These are phyloP conservation scores for Globisporangium irregulare DNA, from an alignment of 352 stramenopile species.

Conservation along the genomic window DNA sequence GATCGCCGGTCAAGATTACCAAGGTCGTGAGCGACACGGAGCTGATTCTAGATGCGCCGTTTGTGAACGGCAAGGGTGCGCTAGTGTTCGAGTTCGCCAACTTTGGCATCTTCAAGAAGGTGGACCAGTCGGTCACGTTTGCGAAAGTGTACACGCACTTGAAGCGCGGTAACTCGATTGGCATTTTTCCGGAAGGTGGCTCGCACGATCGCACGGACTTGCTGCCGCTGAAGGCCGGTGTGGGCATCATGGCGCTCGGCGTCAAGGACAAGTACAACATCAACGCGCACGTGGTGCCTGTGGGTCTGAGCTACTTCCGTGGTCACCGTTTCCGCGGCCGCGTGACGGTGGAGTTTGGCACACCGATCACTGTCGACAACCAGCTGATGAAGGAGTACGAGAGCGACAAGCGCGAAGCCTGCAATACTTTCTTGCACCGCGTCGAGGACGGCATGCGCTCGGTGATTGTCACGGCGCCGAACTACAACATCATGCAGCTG, in stretches of 20 bases:
- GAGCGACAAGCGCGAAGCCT: conserved; percentile 76
- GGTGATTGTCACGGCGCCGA: conserved; percentile 96
- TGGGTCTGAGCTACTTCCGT: conserved; percentile 98
- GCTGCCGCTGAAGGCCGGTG: conserved; percentile 96
- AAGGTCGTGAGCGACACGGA: conserved; percentile 86
- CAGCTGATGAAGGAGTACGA: conserved; percentile 88
- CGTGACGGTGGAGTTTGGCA: conserved; percentile 96
- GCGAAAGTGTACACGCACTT: conserved; percentile 90
- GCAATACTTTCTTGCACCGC: conserved; percentile 79
- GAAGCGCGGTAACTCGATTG: conserved; percentile 88
- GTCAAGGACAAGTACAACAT: conserved; percentile 96
- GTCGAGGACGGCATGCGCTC: conserved; percentile 85
- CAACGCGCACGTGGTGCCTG: conserved; percentile 94
- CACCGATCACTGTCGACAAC: conserved; percentile 84
- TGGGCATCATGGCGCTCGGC: conserved; percentile 97
- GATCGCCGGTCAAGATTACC: conserved; percentile 79
- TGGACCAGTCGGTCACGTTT: conserved; percentile 92
- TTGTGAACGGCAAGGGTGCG: conserved; percentile 36
- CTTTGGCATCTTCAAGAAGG: conserved; percentile 90
- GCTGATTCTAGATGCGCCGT: conserved; percentile 51
- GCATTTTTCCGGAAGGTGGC: conserved; percentile 98
- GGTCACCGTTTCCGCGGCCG: conserved; percentile 95
- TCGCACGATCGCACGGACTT: conserved; percentile 97
- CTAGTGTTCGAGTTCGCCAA: conserved; percentile 34
- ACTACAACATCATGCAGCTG: conserved; percentile 95